Base-by-base conservation (phyloP, 768 basidiomycete species). In the Boletus rubescentipes region DNA sequence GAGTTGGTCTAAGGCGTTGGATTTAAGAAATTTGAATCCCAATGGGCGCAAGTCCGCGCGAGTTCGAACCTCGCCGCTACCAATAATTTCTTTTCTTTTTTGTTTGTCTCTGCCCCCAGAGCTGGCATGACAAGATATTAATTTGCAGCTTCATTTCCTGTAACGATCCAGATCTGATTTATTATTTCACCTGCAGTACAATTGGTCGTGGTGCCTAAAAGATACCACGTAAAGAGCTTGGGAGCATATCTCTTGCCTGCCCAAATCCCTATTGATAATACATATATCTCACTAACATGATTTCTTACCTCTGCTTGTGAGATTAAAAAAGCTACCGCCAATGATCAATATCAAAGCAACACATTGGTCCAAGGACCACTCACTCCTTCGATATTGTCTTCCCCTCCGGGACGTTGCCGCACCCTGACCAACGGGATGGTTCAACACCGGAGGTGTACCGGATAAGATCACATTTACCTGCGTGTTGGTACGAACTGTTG, bases 1-100 rank as follows among this genome's bases (percentile, higher is more conserved):
- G 87, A 89, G 87, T 86, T 75, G 87, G 86, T 87, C 85, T 87
- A 89, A 88, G 87, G 87, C 84, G 87, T 88, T 86, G 86, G 87
- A 86, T 87, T 89, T 89, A 89, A 88, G 87, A 59, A 21, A 50
- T 71, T 65, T 85, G 86, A 82, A 79, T 88, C 85, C 86, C 85
- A 86, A 87, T 87, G 86, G 85, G 83, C 79, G 84, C 36, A 78
- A 82, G 79, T 77, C 85, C 86, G 86, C 87, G 87, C 85, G 87
- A 88, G 87, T 89, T 89, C 86, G 87, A 89, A 86, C 84, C 87
- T 88, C 87, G 85, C 87, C 82, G 84, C 83, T 84, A 84, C 85
- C 86, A 87, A 43, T 0, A 6, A 9, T 23, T 46, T 49, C 53
- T 65, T 49, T 61, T 61, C 55, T 64, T 34, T 26, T 31, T 26